phyloP scores from a whole-genome alignment of 805 yeast genomes.

The Sungouiozyma ichnusensis region DNA sequence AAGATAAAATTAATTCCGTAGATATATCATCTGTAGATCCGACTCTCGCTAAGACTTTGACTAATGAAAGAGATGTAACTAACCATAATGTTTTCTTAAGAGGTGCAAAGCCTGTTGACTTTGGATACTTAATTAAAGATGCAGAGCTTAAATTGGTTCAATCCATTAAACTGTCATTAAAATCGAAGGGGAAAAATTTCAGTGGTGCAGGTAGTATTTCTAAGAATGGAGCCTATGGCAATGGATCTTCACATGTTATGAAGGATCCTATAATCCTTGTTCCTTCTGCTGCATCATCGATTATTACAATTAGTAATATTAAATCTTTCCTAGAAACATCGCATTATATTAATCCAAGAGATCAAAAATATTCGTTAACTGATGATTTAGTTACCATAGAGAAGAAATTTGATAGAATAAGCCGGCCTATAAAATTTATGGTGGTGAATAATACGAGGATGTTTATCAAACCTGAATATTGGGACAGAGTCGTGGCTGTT shows the following conservation, averaged over 20 bases:
- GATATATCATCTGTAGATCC: slow-evolving; percentile 24
- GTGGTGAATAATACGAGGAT: slow-evolving; percentile 83
- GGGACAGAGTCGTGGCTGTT: slow-evolving; percentile 95
- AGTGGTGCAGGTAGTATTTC: slow-evolving; percentile 13
- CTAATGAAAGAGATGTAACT: slow-evolving; percentile 39
- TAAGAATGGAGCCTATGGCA: slow-evolving; percentile 9
- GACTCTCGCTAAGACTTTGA: slow-evolving; percentile 19
- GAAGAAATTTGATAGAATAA: slow-evolving; percentile 25
- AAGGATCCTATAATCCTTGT: slow-evolving; percentile 63
- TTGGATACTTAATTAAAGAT: slow-evolving; percentile 57
- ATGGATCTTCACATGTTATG: slow-evolving; percentile 1
- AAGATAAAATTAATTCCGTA: background rate
- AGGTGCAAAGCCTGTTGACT: slow-evolving; percentile 58
- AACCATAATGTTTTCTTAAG: slow-evolving; percentile 54
- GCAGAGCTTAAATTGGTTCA: slow-evolving; percentile 48
- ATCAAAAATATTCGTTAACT: slow-evolving; percentile 27
- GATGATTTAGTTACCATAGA: slow-evolving; percentile 24
- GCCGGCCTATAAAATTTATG: slow-evolving; percentile 30
- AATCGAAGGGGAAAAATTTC: slow-evolving; percentile 16
- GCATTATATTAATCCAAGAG: slow-evolving; percentile 42
- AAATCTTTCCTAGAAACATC: slow-evolving; percentile 69
- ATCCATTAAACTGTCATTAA: slow-evolving; percentile 34
- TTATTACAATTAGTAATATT: slow-evolving; percentile 54
- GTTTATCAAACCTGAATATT: slow-evolving; percentile 87
- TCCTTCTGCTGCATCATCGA: slow-evolving; percentile 71